Evolutionary conservation across 163 green algal species (phyloP).

Genomic region (Scenedesmus sp.): DNA sequence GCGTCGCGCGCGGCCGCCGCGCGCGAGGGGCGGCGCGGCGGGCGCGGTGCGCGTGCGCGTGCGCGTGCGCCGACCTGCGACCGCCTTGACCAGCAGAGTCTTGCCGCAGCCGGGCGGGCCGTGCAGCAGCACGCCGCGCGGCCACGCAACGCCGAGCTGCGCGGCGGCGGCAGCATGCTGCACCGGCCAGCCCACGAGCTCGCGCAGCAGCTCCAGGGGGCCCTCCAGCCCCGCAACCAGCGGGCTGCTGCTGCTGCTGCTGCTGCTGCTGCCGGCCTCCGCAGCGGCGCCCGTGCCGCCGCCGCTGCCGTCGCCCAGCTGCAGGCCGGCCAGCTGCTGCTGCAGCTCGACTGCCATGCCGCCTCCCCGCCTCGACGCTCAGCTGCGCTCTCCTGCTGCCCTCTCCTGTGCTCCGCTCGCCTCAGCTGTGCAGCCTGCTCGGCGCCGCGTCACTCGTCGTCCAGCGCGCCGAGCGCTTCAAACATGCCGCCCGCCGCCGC

Average conservation of each 20-base stretch:
- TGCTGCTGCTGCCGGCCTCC: background rate
- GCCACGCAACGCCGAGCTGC: conserved; percentile 86
- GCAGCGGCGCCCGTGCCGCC: background rate
- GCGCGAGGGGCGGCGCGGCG: too few species aligned
- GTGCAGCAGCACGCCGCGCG: conserved; percentile 94
- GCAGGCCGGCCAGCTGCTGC: conserved; percentile 10
- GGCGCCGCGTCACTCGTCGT: conserved; percentile 31
- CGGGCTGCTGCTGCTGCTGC: conserved; percentile 22
- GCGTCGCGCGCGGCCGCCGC: too few species aligned
- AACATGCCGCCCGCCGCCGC: conserved; percentile 26
- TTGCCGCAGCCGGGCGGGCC: conserved; percentile 98
- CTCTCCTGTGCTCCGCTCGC: too few species aligned
- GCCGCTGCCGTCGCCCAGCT: background rate
- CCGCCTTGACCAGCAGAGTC: conserved; percentile 86
- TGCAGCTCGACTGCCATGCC: background rate
- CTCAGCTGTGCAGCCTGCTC: too few species aligned
- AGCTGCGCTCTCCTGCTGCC: too few species aligned
- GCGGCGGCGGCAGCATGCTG: conserved; percentile 49
- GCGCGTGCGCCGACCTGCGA: too few species aligned
- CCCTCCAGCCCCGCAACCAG: conserved; percentile 44
- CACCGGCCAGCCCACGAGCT: conserved; percentile 62
- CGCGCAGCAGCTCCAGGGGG: conserved; percentile 56
- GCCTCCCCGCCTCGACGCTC: background rate
- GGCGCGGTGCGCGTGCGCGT: too few species aligned
- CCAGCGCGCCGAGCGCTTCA: conserved; percentile 38